Evolutionary conservation across 257 asterid genomes (phyloP).

Genomic region (Solanum rostratum): DNA sequence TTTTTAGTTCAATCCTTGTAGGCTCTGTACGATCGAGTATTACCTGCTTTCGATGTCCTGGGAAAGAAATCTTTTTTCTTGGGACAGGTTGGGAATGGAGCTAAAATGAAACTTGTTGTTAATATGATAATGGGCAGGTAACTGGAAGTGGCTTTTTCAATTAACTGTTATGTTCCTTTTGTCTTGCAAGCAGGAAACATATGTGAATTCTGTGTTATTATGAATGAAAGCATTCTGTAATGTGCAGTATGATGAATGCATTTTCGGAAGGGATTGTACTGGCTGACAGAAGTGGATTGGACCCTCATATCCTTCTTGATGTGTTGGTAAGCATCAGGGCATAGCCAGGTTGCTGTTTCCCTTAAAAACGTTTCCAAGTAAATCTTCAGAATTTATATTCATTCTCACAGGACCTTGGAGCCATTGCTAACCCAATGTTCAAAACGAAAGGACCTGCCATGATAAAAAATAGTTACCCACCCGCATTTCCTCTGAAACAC

Average conservation of each 20-base stretch:
- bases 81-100: slow-evolving; percentile 89
- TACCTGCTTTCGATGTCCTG: slow-evolving; percentile 81
- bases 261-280: slow-evolving; percentile 87
- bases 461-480: slow-evolving; percentile 56
- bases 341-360: background rate
- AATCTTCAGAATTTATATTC: background rate
- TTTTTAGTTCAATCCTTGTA: slow-evolving; percentile 7
- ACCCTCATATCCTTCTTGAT: slow-evolving; percentile 73
- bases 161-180: background rate
- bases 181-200: background rate
- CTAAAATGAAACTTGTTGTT: slow-evolving; percentile 96
- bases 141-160: background rate
- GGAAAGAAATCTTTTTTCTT: slow-evolving; percentile 86
- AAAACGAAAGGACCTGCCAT: slow-evolving; percentile 85
- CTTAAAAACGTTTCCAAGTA: background rate
- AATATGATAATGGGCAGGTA: slow-evolving; percentile 99
- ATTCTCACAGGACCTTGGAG: slow-evolving; percentile 72
- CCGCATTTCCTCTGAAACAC: slow-evolving; percentile 94
- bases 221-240: background rate
- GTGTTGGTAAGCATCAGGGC: slow-evolving; percentile 53
- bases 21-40: slow-evolving; percentile 55
- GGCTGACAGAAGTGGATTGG: slow-evolving; percentile 88
- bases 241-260: slow-evolving; percentile 90
- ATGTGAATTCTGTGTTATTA: background rate
- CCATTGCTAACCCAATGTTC: slow-evolving; percentile 93